These are phyloP conservation scores for Beauveria sp. DNA, from an alignment of 2,329 filamentous ascomycete species.

Conservation along the genomic window DNA sequence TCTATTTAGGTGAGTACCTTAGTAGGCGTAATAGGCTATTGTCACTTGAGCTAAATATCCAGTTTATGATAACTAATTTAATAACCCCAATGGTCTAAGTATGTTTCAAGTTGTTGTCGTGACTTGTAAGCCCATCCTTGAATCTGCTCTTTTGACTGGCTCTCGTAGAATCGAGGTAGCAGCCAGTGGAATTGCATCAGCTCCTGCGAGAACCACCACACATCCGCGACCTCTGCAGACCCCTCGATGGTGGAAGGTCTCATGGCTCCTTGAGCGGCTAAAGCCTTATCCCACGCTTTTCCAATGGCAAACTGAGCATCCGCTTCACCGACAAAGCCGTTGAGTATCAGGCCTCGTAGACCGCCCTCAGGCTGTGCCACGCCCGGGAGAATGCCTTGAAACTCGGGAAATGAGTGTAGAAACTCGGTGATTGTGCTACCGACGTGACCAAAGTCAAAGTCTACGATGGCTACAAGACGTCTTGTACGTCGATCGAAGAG, in stretches of 20 bases:
- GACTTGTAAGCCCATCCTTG: not conserved
- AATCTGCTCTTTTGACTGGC: not conserved
- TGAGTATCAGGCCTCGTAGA: not conserved
- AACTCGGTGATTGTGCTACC: conserved; percentile 1
- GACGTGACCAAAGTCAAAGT: conserved; percentile 7
- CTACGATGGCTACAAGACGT: not conserved
- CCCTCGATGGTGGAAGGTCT: not conserved
- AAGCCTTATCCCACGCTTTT: not conserved
- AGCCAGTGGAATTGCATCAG: conserved; percentile 9
- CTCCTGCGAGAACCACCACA: conserved; percentile 12
- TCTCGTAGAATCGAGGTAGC: not conserved
- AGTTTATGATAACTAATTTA: not conserved
- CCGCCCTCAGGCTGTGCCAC: not conserved
- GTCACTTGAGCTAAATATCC: no score
- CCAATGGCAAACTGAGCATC: not conserved
- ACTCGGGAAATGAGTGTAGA: not conserved
- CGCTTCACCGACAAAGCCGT: not conserved
- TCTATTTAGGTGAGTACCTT: no score
- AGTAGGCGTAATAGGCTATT: no score
- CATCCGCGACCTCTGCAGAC: not conserved
- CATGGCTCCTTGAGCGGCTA: not conserved
- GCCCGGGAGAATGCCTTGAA: not conserved
- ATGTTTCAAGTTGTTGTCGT: not conserved
- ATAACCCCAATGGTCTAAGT: conserved; percentile 4
- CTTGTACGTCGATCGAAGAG: not conserved